phyloP scores from a whole-genome alignment of 169 alveolate genomes.

The Besnoitia besnoiti region DNA sequence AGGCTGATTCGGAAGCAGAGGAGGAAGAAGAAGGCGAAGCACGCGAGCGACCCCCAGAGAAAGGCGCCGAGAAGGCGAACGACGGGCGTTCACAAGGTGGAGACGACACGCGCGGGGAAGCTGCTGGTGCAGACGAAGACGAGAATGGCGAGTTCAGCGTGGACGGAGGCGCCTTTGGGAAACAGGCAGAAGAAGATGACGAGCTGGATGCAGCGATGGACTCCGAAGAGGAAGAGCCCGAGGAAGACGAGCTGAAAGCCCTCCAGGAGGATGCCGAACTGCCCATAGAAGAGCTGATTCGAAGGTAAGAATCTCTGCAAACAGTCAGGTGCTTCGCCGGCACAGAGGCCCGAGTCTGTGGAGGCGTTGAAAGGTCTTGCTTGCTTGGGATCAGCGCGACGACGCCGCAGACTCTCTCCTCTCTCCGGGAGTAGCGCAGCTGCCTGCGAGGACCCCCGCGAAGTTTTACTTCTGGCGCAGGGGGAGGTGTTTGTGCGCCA shows the following conservation, averaged over 20 bases:
- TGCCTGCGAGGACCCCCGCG: no score
- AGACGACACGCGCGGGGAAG: neutral
- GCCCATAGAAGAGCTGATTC: constrained; percentile 43
- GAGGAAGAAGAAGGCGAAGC: constrained; percentile 60
- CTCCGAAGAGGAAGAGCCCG: constrained; percentile 63
- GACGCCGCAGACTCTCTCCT: no score
- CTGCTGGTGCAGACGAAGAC: neutral
- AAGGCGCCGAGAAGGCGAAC: neutral
- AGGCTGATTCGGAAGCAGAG: constrained; percentile 43
- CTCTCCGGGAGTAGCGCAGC: no score
- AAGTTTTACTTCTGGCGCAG: no score
- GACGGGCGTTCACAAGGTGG: no score
- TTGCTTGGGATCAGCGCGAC: no score
- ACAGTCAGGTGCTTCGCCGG: no score
- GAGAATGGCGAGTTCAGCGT: neutral
- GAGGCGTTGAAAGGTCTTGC: no score
- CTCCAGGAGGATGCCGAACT: constrained; percentile 67
- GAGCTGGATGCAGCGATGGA: constrained; percentile 68
- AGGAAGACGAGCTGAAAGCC: constrained; percentile 62
- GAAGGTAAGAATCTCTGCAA: constrained; percentile 38
- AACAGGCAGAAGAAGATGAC: constrained; percentile 64
- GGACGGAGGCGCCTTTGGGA: neutral
- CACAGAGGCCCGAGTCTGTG: no score
- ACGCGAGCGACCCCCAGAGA: constrained; percentile 46
- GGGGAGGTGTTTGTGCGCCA: no score